phyloP scores from a whole-genome alignment of 352 stramenopile genomes.

The Elongisporangium prolatum region DNA sequence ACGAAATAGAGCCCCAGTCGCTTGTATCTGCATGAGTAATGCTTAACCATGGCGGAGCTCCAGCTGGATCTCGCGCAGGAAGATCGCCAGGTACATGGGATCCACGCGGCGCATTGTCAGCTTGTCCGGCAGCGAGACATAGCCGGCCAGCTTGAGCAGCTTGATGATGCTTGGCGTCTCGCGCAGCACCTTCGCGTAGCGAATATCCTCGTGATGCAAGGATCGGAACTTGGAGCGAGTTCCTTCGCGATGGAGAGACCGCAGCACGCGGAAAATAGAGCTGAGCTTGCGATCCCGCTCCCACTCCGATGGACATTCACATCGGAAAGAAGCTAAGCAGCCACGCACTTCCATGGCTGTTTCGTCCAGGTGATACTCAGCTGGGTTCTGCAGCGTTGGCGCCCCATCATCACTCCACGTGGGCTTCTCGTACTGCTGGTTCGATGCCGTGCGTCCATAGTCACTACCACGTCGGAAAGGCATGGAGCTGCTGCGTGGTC shows the following conservation, averaged over 20 bases:
- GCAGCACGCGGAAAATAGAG: conserved; percentile 67
- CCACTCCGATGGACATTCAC: conserved; percentile 58
- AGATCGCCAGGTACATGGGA: conserved; percentile 54
- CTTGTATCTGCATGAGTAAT: neutral
- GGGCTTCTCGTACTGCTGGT: conserved; percentile 34
- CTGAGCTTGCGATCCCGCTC: conserved; percentile 60
- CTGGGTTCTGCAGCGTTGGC: conserved; percentile 22
- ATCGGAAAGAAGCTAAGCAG: conserved; percentile 48
- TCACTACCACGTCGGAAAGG: conserved; percentile 36
- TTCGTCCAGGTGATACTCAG: conserved; percentile 37
- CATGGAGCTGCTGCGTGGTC: conserved; percentile 55
- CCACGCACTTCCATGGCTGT: conserved; percentile 42
- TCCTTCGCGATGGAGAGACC: conserved; percentile 58
- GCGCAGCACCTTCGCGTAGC: conserved; percentile 59
- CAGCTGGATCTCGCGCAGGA: conserved; percentile 48
- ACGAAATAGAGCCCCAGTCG: neutral
- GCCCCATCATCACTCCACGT: conserved; percentile 54
- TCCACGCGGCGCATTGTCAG: conserved; percentile 74
- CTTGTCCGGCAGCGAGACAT: conserved; percentile 65
- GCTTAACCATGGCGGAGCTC: conserved; percentile 6
- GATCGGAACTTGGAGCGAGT: conserved; percentile 62
- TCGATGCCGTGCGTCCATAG: conserved; percentile 24
- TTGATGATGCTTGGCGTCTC: conserved; percentile 73
- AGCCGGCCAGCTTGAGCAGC: conserved; percentile 71
- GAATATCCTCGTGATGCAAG: conserved; percentile 64